These are phyloP conservation scores for Ballota nigra DNA, from an alignment of 257 asterid species.

Conservation along the genomic window DNA sequence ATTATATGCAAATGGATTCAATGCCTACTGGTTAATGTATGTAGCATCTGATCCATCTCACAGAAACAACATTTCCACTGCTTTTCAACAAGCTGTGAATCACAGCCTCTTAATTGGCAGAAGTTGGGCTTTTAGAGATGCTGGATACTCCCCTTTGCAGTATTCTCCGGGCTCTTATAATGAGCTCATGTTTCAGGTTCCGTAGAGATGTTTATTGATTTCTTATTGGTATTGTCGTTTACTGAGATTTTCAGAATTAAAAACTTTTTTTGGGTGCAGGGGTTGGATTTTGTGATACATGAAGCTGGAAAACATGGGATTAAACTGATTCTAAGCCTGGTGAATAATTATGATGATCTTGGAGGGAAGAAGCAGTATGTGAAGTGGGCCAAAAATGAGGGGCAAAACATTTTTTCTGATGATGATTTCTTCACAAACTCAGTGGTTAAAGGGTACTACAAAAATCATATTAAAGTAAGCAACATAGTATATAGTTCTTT, in stretches of 20 bases:
- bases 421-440: constrained; percentile 65
- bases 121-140: constrained; percentile 75
- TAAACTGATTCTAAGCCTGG: constrained; percentile 61
- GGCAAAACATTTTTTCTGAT: constrained; percentile 40
- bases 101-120: constrained; percentile 49
- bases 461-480: constrained; percentile 58
- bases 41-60: constrained; percentile 48
- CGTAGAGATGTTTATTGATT: background rate
- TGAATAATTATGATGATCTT: constrained; percentile 48
- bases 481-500: no score
- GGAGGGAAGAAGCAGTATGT: constrained; percentile 73
- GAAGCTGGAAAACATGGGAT: constrained; percentile 63
- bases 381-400: constrained; percentile 56
- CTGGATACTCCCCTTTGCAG: constrained; percentile 54
- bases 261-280: constrained; percentile 29
- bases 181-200: constrained; percentile 58
- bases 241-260: background rate
- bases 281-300: constrained; percentile 58
- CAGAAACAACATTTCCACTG: constrained; percentile 37
- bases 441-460: constrained; percentile 45
- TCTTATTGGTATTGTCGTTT: background rate
- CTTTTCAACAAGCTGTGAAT: constrained; percentile 40
- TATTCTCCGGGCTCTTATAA: constrained; percentile 58
- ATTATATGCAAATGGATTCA: constrained; percentile 57
- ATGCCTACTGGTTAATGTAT: constrained; percentile 59